phyloP scores from a whole-genome alignment of 1,284 basidiomycete genomes.

The Naganishia cerealis region DNA sequence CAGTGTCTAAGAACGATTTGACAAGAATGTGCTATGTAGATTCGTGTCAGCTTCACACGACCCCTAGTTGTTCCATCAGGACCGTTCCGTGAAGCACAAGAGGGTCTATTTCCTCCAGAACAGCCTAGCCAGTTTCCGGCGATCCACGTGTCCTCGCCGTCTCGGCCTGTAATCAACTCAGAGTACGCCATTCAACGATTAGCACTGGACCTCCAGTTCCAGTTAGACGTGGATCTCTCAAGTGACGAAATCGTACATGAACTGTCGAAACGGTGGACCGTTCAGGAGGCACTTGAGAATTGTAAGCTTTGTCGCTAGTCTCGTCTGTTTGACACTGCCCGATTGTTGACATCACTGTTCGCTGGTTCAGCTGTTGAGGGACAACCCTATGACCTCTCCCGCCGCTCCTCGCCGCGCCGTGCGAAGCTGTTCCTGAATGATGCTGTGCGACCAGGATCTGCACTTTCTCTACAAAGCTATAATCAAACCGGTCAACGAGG shows the following conservation, averaged over 20 bases:
- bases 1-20: neutral
- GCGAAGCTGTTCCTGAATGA: constrained; percentile 28
- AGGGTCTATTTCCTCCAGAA: constrained; percentile 38
- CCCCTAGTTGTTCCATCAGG: constrained; percentile 46
- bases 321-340: too few relatives aligned
- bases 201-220: constrained; percentile 60
- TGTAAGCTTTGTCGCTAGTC: constrained; percentile 59
- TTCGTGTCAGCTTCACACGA: constrained; percentile 42
- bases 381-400: constrained; percentile 18
- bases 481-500: constrained; percentile 66
- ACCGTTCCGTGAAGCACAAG: constrained; percentile 31
- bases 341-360: constrained; percentile 8
- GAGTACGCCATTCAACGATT: constrained; percentile 62
- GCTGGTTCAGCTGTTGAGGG: constrained; percentile 3
- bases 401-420: constrained; percentile 19
- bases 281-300: constrained; percentile 70
- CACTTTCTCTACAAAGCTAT: constrained; percentile 72
- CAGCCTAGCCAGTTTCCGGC: constrained; percentile 40
- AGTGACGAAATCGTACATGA: constrained; percentile 60
- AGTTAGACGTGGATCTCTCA: constrained; percentile 66
- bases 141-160: constrained; percentile 34
- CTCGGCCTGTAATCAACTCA: constrained; percentile 57
- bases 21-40: constrained; percentile 30
- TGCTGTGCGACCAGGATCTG: constrained; percentile 8
- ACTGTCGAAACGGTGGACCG: constrained; percentile 67